Evolutionary conservation across 306 rosid genomes (phyloP), one percentile per base, ranked within the genome.

Genomic region (Inga laurina): DNA sequence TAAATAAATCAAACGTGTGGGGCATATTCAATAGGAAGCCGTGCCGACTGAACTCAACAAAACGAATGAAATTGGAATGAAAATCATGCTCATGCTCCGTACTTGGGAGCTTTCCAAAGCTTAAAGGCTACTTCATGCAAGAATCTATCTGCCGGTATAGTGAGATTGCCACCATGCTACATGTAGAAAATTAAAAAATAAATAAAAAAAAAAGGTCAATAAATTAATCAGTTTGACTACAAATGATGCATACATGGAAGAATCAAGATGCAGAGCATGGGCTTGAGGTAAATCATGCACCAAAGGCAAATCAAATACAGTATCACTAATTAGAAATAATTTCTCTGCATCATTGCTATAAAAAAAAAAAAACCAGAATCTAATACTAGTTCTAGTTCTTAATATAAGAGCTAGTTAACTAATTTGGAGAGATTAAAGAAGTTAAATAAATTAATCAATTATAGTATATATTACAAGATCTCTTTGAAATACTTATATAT

Each of bases 101-200:
- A 96, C 79, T 96, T 94, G 67, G 99, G 98, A 80, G 97, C 97
- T 88, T 94, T 96, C 97, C 99, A 96, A 22, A 96, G 91, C 91
- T 94, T 96, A 88, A 96, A 96, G 78, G 99, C 98, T 52, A 94
- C 88, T 86, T 94, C 98, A 24, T 97, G 97, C 86, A 97, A 84
- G 90, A 97, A 92, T 81, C 99, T 88, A 86, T 97, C 98, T 65
- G 97, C 98, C 0, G 98, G 99, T 78, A 97, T 97, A 24, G 90
- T 84, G 24, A 92, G 97, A 85, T 90, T 94, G 65, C 97, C 93
- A 82, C 98, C 91, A 51, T 51, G 80, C 99, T 94, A 93, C 88
- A 70, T 66, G 41, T 44, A 41, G 82, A 80, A 86, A 72, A 27
- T 67, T 39, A 46, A 49, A 49, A 49, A 49, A 13, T 4, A 45